These are phyloP conservation scores for Gaultheria prostrata DNA, from an alignment of 148 eudicot genomes.

Conservation along the genomic window DNA sequence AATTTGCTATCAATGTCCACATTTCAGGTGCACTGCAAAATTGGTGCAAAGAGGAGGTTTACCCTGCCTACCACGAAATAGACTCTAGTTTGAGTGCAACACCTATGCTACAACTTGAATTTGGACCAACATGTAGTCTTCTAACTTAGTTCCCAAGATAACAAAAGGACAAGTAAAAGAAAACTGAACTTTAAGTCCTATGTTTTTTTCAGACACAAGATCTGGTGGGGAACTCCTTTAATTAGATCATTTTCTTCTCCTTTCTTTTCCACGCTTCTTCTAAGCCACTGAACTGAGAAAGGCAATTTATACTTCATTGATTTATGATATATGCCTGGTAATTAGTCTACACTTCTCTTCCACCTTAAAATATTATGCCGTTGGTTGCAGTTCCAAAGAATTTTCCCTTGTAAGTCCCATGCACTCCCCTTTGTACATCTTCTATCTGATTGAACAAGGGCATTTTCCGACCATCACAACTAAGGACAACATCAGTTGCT, in stretches of 20 bases:
- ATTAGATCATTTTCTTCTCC: not conserved
- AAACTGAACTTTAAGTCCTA: not conserved
- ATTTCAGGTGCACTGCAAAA: not conserved
- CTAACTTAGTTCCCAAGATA: not conserved
- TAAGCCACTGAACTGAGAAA: conserved; percentile 3
- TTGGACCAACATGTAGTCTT: not conserved
- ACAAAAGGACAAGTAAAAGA: not conserved
- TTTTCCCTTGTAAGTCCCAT: not conserved
- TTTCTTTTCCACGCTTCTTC: not conserved
- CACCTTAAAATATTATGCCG: not conserved
- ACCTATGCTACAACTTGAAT: not conserved
- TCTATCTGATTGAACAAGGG: not conserved
- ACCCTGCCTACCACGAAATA: not conserved
- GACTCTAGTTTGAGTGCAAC: not conserved
- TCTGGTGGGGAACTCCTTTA: not conserved
- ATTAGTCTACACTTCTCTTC: not conserved
- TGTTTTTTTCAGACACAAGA: not conserved
- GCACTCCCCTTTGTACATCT: not conserved
- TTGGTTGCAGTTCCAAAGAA: not conserved
- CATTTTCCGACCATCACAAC: not conserved
- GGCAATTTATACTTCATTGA: not conserved
- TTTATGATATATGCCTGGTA: not conserved
- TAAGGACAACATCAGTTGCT: not conserved
- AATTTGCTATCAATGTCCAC: conserved; percentile 5
- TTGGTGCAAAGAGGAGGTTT: not conserved